Evolutionary conservation across 2,329 filamentous ascomycete species (phyloP).

Genomic region (Claviceps digitariae): DNA sequence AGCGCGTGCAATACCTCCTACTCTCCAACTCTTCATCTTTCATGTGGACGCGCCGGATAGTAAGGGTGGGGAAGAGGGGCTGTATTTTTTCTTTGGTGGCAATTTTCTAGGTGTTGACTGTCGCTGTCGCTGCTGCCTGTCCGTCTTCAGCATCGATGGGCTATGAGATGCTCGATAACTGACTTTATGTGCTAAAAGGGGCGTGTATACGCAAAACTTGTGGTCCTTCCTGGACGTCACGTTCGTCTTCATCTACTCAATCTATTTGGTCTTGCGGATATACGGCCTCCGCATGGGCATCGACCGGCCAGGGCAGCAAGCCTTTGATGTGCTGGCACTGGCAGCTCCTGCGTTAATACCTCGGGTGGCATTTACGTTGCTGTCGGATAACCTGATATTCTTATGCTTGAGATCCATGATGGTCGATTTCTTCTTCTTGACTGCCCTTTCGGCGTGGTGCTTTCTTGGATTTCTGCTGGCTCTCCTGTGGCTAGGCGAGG

Average conservation of each 20-base stretch:
- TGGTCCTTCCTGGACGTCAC: slow-evolving; percentile 80
- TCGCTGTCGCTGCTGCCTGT: neutral
- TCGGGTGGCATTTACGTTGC: slow-evolving; percentile 66
- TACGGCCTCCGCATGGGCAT: slow-evolving; percentile 43
- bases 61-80: too few species aligned
- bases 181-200: slow-evolving; percentile 29
- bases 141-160: neutral
- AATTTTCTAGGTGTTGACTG: neutral
- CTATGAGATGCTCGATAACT: neutral
- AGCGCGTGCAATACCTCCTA: neutral
- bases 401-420: slow-evolving; percentile 74
- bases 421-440: slow-evolving; percentile 69
- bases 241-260: slow-evolving; percentile 57
- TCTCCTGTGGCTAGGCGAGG: slow-evolving; percentile 63
- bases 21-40: neutral
- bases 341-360: slow-evolving; percentile 67
- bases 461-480: slow-evolving; percentile 72
- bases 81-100: neutral
- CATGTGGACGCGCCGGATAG: neutral
- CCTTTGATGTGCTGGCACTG: slow-evolving; percentile 66
- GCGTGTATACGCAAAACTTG: slow-evolving; percentile 74
- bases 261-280: slow-evolving; percentile 55
- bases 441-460: slow-evolving; percentile 65
- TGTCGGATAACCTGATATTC: slow-evolving; percentile 76
- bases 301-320: slow-evolving; percentile 43